Percentiles rank a stretch among this genome's conserved stretches.
phyloP scores from a whole-genome alignment of 2,329 filamentous ascomycete genomes.

The Cercospora canescens region DNA sequence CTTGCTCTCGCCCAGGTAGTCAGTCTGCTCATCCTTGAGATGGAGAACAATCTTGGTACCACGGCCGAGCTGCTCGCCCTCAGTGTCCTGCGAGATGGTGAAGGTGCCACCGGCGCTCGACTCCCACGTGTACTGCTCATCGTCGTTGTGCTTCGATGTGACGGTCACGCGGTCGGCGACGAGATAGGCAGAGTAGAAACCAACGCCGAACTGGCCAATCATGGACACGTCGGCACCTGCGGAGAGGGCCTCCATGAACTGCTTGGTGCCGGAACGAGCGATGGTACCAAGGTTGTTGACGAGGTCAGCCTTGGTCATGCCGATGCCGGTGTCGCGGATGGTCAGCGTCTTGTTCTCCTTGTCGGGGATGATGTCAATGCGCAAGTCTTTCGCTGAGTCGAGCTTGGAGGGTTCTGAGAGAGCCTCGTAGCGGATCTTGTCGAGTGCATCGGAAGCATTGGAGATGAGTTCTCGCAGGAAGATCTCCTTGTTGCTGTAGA shows the following conservation, averaged over 20 bases:
- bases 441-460: constrained; percentile 97
- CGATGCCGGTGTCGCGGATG: constrained; percentile 97
- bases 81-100: constrained; percentile 85
- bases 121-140: constrained; percentile 99
- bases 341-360: constrained; percentile 97
- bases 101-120: constrained; percentile 97
- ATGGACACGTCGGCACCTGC: constrained; percentile 99
- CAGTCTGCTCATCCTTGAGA: constrained; percentile 98
- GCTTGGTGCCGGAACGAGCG: constrained; percentile 98
- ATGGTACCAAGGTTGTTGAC: constrained; percentile 99
- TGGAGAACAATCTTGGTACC: constrained; percentile 98
- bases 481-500: constrained; percentile 99
- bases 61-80: constrained; percentile 86
- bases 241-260: constrained; percentile 99
- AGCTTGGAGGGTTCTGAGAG: constrained; percentile 97
- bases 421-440: constrained; percentile 99
- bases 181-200: constrained; percentile 99
- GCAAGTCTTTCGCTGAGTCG: constrained; percentile 94
- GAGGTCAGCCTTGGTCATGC: constrained; percentile 99
- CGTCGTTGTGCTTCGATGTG: constrained; percentile 98
- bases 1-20: constrained; percentile 98
- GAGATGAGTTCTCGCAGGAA: constrained; percentile 98
- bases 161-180: constrained; percentile 96
- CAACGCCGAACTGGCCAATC: constrained; percentile 99
- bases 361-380: constrained; percentile 98